Evolutionary conservation across 2,329 filamentous ascomycete genomes (phyloP), one percentile per base, ranked within the genome.

Genomic region (Colletotrichum chlorophyti): DNA sequence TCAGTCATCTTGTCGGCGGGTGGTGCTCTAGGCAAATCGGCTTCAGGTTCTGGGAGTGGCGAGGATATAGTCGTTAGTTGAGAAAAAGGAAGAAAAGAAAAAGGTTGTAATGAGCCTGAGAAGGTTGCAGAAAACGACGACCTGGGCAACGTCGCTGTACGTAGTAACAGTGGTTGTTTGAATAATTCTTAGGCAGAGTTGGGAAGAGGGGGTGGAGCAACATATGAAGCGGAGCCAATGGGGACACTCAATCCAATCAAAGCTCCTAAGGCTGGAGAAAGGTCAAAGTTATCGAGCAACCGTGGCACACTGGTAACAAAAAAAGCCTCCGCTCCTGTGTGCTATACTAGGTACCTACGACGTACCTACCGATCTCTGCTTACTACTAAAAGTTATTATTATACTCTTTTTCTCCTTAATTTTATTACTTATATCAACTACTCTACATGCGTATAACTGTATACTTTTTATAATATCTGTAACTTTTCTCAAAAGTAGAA

Each of bases 1-100:
- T 95, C 91, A 43, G 91, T 86, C 91, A 94, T 95, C 67, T 46
- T 81, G 70, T 62, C 55, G 19, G 31, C 15, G n/a, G n/a, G n/a
- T n/a, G n/a, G n/a, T n/a, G n/a, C n/a, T n/a, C n/a, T n/a, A n/a
- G n/a, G n/a, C n/a, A n/a, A n/a, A n/a, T n/a, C n/a, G n/a, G n/a
- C n/a, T n/a, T n/a, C n/a, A n/a, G 6, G 34, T 29, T 32, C 31
- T 26, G 29, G n/a, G 17, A 15, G 19, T n/a, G 35, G 21, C 23
- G 12, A 26, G 14, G 17, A 12, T 7, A 12, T 15, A 24, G 7
- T 5, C 9, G n/a, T n/a, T n/a, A n/a, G n/a, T n/a, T n/a, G 21
- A 38, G n/a, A 21, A 32, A 58, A 35, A 43, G 29, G 26, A 11
- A 19, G 17, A 38, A 59, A 53, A 34, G 27, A n/a, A 46, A 47